phyloP scores from a whole-genome alignment of 805 yeast species.

The Candida incommunis region DNA sequence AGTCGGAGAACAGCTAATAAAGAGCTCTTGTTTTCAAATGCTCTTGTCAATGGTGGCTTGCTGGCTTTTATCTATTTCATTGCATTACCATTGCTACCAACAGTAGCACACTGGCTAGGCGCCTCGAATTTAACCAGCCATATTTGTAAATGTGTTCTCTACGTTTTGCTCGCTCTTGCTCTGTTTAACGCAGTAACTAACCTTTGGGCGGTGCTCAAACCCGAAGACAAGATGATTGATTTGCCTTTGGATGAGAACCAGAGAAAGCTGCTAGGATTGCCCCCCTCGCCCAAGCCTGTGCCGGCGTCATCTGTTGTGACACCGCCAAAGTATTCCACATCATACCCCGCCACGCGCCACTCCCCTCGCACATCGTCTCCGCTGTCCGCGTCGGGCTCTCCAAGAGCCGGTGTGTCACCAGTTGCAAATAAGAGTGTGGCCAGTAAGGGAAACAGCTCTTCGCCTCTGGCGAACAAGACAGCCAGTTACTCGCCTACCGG shows the following conservation, averaged over 20 bases:
- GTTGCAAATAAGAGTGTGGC: background rate
- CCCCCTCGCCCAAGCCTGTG: constrained; percentile 10
- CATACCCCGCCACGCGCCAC: background rate
- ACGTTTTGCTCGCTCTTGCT: constrained; percentile 9
- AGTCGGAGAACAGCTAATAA: constrained; percentile 27
- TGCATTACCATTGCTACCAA: constrained; percentile 12
- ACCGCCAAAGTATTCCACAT: background rate
- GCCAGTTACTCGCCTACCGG: background rate
- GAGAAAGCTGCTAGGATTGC: constrained; percentile 17
- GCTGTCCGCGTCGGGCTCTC: background rate
- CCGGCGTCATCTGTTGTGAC: constrained; percentile 4
- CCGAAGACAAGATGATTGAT: constrained; percentile 14
- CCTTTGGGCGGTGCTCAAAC: constrained; percentile 4
- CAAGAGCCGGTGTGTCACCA: background rate
- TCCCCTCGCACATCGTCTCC: background rate
- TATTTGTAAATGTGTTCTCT: constrained; percentile 9
- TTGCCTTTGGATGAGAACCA: constrained; percentile 14
- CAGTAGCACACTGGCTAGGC: constrained; percentile 8
- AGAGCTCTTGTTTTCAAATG: constrained; percentile 25
- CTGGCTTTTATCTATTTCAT: constrained; percentile 16
- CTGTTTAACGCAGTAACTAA: constrained; percentile 11
- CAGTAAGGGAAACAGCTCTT: background rate
- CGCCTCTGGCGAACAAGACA: background rate
- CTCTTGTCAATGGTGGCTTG: constrained; percentile 20
- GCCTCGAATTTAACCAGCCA: constrained; percentile 8